Base-by-base conservation (phyloP, 257 asterid genomes). In the Echium plantagineum region DNA sequence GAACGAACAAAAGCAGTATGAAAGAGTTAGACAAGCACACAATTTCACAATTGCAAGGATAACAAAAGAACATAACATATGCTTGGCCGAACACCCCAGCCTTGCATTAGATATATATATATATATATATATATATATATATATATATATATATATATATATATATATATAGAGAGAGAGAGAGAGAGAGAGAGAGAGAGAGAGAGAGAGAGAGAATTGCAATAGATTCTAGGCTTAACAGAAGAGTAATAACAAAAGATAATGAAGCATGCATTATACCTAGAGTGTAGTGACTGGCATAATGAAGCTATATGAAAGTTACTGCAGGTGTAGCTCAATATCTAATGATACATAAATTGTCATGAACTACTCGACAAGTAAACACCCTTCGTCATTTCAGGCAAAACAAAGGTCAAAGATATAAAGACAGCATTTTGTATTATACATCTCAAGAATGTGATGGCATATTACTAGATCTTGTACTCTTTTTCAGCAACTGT, bases 1-100 rank as follows among this genome's bases (percentile, higher is more conserved):
- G 57, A 52, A 58, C 22, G 42, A 22, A 32, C 18, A 53, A 15
- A 66, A 46, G 48, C 32, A 62, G 66, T 19, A 42, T 46, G 35
- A 57, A 16, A 13, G 38, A n/a, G 8, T 58, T 63, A 32, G 15
- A 42, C 30, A 38, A 35, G 46, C 9, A 35, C 38, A 15, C 22
- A 31, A n/a, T 60, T 20, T 46, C 18, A 55, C 63, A 21, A 30
- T 19, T 47, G 3, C 38, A 6, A 61, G 61, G 54, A 64, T 26
- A 55, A 10, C 12, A 57, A 32, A 18, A 54, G 48, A 61, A 2
- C 19, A 62, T 21, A 15, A 9, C 21, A 61, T 2, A n/a, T 17
- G 13, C 5, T 42, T 42, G 16, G 49, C 10, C 49, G 17, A 42
- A 1, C 49, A 24, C n/a, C n/a, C n/a, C n/a, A n/a, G n/a, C n/a